Evolutionary conservation across 768 basidiomycete species (phyloP), one percentile per base, ranked within the genome.

Genomic region (Amyloporia xantha): DNA sequence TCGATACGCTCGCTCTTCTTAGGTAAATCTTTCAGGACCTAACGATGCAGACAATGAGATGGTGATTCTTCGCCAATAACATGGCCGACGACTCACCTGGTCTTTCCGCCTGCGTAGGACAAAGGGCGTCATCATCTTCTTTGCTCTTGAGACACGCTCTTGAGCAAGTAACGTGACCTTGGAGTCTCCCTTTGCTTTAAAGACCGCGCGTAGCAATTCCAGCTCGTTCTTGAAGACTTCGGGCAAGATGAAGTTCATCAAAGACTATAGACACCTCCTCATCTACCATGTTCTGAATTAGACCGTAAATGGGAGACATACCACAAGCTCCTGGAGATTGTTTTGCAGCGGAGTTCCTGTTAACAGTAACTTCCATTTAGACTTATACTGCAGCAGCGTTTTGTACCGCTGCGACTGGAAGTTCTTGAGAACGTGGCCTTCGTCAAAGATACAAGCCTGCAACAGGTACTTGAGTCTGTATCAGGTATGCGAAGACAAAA

Each of bases 71-170:
- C 5, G 37, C 12, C 24, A 33, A 36, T n/a, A n/a, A n/a, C n/a
- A n/a, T n/a, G n/a, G n/a, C n/a, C n/a, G n/a, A n/a, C 9, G 11
- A 43, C 71, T 42, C 59, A 81, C 89, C 71, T 96, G 93, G 59
- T 94, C 92, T 68, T 99, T 99, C 58, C 94, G 79, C 50, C 96
- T 79, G n/a, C 96, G 86, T 17, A 99, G 74, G 20, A 98, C 94
- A 64, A 99, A 99, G 0, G 96, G 96, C 5, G 92, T 96, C 88
- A 99, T 92, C 93, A 99, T 97, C 65, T 91, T 92, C 70, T 97
- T 95, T 5, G 96, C 96, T 53, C 94, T 73, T 17, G 90, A 91
- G 20, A 97, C 89, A 43, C 96, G 87, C 63, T 94, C 87, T 61
- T 91, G 86, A 3, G 95, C 90, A 21, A 98, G 82, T 20, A 97